Evolutionary conservation across 371 early-diverging fungal genomes (phyloP).

Genomic region (Choanephora cucurbitarum): DNA sequence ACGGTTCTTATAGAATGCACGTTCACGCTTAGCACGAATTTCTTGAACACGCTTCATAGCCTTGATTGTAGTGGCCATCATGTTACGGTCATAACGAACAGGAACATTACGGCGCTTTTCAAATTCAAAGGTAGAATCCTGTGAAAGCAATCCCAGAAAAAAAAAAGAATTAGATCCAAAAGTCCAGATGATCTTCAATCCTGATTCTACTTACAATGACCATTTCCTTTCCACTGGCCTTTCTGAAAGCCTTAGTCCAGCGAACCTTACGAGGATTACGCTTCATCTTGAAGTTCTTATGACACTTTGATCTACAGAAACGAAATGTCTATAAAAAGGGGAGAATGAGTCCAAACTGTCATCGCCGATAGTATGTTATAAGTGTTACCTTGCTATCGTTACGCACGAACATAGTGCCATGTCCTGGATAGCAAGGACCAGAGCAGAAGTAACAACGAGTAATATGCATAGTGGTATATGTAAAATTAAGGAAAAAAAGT

Average conservation of each 20-base stretch:
- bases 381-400: constrained; percentile 91
- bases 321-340: constrained; percentile 74
- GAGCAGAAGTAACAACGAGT: constrained; percentile 99
- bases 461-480: constrained; percentile 78
- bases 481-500: too few relatives aligned
- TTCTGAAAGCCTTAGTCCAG: constrained; percentile 99
- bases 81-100: constrained; percentile 94
- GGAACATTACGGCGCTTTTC: constrained; percentile 98
- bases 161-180: constrained; percentile 1
- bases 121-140: constrained; percentile 96
- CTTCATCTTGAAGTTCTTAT: constrained; percentile 99
- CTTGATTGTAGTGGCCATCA: constrained; percentile 93
- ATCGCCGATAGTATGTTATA: background rate
- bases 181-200: background rate
- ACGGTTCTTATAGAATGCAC: constrained; percentile 86
- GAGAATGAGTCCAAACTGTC: background rate
- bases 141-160: constrained; percentile 8
- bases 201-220: constrained; percentile 73
- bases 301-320: constrained; percentile 99
- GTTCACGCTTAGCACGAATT: constrained; percentile 89
- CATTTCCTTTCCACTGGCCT: constrained; percentile 98
- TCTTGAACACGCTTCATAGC: constrained; percentile 96
- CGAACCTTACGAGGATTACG: constrained; percentile 98
- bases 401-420: constrained; percentile 98
- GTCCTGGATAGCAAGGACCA: constrained; percentile 97